Percentiles rank a stretch among this genome's conserved stretches.
These are phyloP conservation scores for Ophiostoma pallidulum DNA, from an alignment of 2,329 filamentous ascomycete species.

Conservation along the genomic window DNA sequence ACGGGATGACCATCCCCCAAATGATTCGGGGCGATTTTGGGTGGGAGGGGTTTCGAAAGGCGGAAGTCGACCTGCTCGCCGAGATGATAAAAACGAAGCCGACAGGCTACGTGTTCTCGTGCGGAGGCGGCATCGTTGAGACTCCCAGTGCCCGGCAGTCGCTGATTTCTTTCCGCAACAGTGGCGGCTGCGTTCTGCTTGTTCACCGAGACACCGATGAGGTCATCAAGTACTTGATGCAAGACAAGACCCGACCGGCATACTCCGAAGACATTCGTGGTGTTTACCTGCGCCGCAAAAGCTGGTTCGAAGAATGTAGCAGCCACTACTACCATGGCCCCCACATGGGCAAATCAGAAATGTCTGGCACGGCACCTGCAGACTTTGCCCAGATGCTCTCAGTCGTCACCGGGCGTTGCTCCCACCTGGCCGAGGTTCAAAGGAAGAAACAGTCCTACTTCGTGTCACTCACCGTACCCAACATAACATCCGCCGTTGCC, in stretches of 20 bases:
- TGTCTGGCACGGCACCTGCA: slow-evolving; percentile 38
- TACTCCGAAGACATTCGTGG: slow-evolving; percentile 88
- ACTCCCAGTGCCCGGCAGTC: slow-evolving; percentile 68
- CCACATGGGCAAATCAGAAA: slow-evolving; percentile 33
- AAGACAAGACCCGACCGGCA: slow-evolving; percentile 83
- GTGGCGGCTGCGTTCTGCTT: slow-evolving; percentile 73
- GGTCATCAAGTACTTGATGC: slow-evolving; percentile 78
- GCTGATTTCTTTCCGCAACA: slow-evolving; percentile 61
- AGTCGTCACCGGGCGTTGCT: slow-evolving; percentile 54
- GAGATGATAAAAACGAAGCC: slow-evolving; percentile 66
- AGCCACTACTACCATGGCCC: slow-evolving; percentile 91
- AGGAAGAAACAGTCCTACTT: slow-evolving; percentile 78
- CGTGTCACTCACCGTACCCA: slow-evolving; percentile 77
- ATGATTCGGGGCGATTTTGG: slow-evolving; percentile 63
- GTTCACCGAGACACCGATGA: slow-evolving; percentile 82
- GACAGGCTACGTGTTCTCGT: slow-evolving; percentile 75
- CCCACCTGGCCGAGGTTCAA: slow-evolving; percentile 46
- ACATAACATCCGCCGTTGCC: slow-evolving; percentile 53
- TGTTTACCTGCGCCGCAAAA: slow-evolving; percentile 81
- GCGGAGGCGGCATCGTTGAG: slow-evolving; percentile 89
- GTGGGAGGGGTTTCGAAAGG: slow-evolving; percentile 80
- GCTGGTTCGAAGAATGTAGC: slow-evolving; percentile 87
- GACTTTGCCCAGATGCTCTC: slow-evolving; percentile 68
- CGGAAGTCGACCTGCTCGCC: slow-evolving; percentile 66
- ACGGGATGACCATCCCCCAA: slow-evolving; percentile 71